A percentile compares a stretch with the other conserved stretches of the same genome.
These are phyloP conservation scores for Pyrenophora teres DNA, from an alignment of 2,329 filamentous ascomycete genomes.

Conservation along the genomic window DNA sequence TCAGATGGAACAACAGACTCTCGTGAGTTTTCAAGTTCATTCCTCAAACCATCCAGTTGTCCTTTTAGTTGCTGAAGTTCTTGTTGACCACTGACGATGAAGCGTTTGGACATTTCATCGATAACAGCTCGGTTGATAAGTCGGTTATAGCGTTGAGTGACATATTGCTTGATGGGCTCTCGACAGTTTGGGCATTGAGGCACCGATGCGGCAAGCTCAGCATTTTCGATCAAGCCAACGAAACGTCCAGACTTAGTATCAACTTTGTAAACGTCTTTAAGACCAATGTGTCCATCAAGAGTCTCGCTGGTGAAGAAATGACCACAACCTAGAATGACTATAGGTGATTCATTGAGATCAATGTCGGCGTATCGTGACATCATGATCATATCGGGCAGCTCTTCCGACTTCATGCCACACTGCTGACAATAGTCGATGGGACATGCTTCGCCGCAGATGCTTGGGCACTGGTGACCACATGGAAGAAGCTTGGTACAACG, in stretches of 20 bases:
- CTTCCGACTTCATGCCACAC: constrained; percentile 26
- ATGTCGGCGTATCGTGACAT: constrained; percentile 30
- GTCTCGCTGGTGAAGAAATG: constrained; percentile 42
- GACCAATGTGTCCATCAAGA: constrained; percentile 34
- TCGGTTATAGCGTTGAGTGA: constrained; percentile 46
- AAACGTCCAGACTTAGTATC: constrained; percentile 22
- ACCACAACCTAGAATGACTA: constrained; percentile 33
- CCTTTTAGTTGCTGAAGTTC: constrained; percentile 33
- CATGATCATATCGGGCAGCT: constrained; percentile 34
- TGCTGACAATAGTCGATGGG: constrained; percentile 28
- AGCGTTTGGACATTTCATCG: constrained; percentile 46
- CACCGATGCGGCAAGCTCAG: constrained; percentile 26
- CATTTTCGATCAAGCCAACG: constrained; percentile 32
- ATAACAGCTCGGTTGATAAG: constrained; percentile 47
- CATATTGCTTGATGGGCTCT: constrained; percentile 39
- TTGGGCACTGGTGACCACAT: constrained; percentile 42
- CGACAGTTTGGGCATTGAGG: constrained; percentile 44
- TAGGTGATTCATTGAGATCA: constrained; percentile 36
- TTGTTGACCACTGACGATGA: constrained; percentile 39
- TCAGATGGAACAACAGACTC: background rate
- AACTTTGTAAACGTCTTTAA: constrained; percentile 32
- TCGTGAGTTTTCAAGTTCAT: constrained; percentile 22
- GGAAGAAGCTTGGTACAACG: constrained; percentile 32
- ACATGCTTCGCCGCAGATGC: constrained; percentile 39
- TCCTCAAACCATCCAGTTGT: constrained; percentile 20